A percentile compares a stretch with the other conserved stretches of the same genome.
phyloP scores from a whole-genome alignment of 2,329 filamentous ascomycete genomes.

The Cercospora sojina region DNA sequence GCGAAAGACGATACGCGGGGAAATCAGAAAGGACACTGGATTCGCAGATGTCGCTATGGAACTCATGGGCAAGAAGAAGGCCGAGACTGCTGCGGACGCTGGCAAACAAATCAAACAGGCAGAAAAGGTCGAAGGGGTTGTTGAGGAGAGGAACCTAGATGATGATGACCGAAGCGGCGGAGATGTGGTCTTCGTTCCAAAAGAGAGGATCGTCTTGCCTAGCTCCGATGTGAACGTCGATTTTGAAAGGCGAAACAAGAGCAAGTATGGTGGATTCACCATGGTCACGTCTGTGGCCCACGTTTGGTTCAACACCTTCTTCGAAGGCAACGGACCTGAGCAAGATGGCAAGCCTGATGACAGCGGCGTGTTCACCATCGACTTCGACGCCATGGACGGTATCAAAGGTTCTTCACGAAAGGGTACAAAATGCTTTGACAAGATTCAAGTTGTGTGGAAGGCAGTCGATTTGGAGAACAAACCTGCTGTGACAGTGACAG shows the following conservation, averaged over 20 bases:
- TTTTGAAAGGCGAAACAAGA: constrained; percentile 80
- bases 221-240: constrained; percentile 88
- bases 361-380: constrained; percentile 68
- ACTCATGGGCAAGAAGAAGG: constrained; percentile 41
- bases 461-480: constrained; percentile 34
- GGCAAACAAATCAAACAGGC: constrained; percentile 24
- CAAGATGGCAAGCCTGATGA: constrained; percentile 63
- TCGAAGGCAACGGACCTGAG: constrained; percentile 78
- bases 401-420: constrained; percentile 87
- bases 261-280: constrained; percentile 70
- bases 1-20: constrained; percentile 64
- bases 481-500: constrained; percentile 53
- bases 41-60: constrained; percentile 50
- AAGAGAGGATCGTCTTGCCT: constrained; percentile 65
- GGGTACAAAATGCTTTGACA: constrained; percentile 77
- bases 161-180: constrained; percentile 56
- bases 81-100: constrained; percentile 21
- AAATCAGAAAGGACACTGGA: constrained; percentile 41
- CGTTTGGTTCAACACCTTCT: constrained; percentile 95
- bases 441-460: constrained; percentile 82
- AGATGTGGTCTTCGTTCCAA: constrained; percentile 76
- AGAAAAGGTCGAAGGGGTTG: constrained; percentile 22
- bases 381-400: constrained; percentile 83
- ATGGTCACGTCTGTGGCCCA: constrained; percentile 93
- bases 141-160: constrained; percentile 19